Base-by-base conservation (phyloP, 257 asterid genomes). In the Osmanthus fragrans region DNA sequence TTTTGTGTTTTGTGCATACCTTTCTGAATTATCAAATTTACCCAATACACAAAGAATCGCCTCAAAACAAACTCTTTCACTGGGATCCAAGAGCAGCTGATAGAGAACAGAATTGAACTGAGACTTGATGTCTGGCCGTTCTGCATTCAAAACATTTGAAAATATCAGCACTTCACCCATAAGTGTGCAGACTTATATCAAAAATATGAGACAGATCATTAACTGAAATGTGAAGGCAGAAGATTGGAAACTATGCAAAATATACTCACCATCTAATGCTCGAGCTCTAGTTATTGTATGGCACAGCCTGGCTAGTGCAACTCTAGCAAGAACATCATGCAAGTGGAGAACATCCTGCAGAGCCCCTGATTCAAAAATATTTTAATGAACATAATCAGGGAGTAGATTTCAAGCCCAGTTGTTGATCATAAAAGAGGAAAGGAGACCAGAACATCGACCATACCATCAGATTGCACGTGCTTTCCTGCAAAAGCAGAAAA, bases 281-380 rank as follows among this genome's bases (percentile, higher is more conserved):
- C 97, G 93, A 79, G 99, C 97, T 88, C 99, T 89, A 58, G 97
- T 88, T 79, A 96, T 85, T 7, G 92, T 78, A 80, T 96, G 96
- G 86, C 99, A 96, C 86, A 96, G 89, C 85, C 88, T 92, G 80
- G 97, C 95, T 76, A 96, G 92, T 73, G 98, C 98, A 82, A 96
- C 98, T 92, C 99, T 89, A 70, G 99, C 99, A 75, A 96, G 97
- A 83, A 93, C 99, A 74, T 96, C 99, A 83, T 93, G 98, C 92
- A 96, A 88, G 85, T 93, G 98, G 75, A 96, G 96, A 88, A 96
- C 90, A 90, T 96, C 98, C 82, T 89, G 96, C 82, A 96, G 89
- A 63, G 97, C 94, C 80, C 98, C 99, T 96, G 92, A 78, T 89
- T 83, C 85, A 84, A 72, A 79, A 73, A 84, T 86, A 85, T 58